Evolutionary conservation across 306 rosid species (phyloP).

Genomic region (Rosa rugosa): DNA sequence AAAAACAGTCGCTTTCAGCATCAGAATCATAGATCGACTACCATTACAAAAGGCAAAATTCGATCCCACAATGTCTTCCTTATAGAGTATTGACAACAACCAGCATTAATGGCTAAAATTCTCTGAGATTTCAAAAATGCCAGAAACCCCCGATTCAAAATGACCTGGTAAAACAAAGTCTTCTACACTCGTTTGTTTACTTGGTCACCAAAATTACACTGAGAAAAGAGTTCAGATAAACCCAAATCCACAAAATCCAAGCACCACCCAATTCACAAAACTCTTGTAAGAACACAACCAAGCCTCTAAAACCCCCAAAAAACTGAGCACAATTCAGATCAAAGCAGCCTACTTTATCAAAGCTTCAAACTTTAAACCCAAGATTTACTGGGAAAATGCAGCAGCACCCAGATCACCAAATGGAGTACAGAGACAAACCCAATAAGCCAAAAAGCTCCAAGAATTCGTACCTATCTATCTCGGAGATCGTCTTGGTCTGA

Average conservation of each 20-base stretch:
- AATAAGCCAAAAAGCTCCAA: constrained; percentile 28
- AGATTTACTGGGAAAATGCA: constrained; percentile 25
- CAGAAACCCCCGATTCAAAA: constrained; percentile 29
- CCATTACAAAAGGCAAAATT: constrained; percentile 28
- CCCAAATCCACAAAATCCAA: constrained; percentile 16
- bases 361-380: constrained; percentile 20
- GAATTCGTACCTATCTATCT: constrained; percentile 33
- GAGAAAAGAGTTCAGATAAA: constrained; percentile 3
- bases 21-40: constrained; percentile 3
- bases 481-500: constrained; percentile 4
- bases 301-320: constrained; percentile 5
- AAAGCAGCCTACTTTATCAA: constrained; percentile 2
- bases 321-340: constrained; percentile 27
- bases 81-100: constrained; percentile 7
- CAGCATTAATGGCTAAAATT: constrained; percentile 5
- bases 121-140: constrained; percentile 6
- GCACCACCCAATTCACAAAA: constrained; percentile 25
- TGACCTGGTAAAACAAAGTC: background rate
- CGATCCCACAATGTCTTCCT: constrained; percentile 16
- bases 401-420: constrained; percentile 46
- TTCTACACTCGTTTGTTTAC: constrained; percentile 13
- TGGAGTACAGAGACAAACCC: constrained; percentile 13
- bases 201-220: constrained; percentile 11
- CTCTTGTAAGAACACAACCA: constrained; percentile 9
- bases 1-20: constrained; percentile 12